Percentiles rank a stretch among this genome's conserved stretches.
Evolutionary conservation across 73 alveolate genomes (phyloP).

Genomic region (Paraurostyla sp.): DNA sequence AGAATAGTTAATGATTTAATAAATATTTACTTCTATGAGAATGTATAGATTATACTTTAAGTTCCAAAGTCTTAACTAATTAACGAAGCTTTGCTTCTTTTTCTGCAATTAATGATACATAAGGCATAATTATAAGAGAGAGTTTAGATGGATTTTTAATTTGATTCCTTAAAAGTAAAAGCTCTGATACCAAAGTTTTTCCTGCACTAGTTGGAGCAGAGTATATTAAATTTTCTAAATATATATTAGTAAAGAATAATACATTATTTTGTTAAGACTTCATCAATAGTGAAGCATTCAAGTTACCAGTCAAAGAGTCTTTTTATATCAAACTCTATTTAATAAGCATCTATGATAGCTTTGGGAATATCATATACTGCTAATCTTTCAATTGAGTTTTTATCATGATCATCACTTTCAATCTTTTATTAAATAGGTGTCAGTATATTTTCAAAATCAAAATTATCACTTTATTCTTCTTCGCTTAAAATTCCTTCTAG

Average conservation of each 20-base stretch:
- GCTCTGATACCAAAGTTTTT: constrained; percentile 72
- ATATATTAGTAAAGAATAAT: not conserved
- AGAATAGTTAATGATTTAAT: not conserved
- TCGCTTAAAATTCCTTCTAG: no score
- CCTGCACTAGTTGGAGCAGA: constrained; percentile 85
- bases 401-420: no score
- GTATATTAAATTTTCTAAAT: constrained; percentile 62
- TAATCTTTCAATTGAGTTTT: not conserved
- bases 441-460: no score
- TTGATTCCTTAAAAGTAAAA: constrained; percentile 45
- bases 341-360: not conserved
- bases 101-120: constrained; percentile 61
- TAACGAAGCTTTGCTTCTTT: constrained; percentile 37
- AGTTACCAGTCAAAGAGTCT: constrained; percentile 64
- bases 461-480: no score
- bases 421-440: no score
- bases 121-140: constrained; percentile 64
- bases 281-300: constrained; percentile 46
- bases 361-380: not conserved
- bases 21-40: constrained; percentile 32
- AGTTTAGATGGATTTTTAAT: not conserved
- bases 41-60: constrained; percentile 17
- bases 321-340: not conserved
- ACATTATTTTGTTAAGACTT: not conserved
- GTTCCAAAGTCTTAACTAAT: not conserved